These are phyloP conservation scores for Dothistroma septosporum DNA, from an alignment of 2,329 filamentous ascomycete species.

Conservation along the genomic window DNA sequence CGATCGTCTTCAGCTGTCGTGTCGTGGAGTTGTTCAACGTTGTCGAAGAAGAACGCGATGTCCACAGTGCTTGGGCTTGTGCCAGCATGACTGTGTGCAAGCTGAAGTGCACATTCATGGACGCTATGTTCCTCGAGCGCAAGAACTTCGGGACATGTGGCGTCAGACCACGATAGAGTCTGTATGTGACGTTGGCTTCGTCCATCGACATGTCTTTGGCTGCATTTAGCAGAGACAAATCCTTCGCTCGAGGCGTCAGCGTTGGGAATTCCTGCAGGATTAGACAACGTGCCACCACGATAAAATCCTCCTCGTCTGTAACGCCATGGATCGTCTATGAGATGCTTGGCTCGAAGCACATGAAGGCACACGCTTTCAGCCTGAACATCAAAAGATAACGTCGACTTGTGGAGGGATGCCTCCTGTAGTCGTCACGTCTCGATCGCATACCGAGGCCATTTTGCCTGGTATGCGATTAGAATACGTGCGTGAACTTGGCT, in stretches of 20 bases:
- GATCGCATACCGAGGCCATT: background rate
- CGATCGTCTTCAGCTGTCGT: background rate
- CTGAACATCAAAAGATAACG: slow-evolving; percentile 6
- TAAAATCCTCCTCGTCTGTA: background rate
- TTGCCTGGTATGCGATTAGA: slow-evolving; percentile 7
- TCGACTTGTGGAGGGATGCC: background rate
- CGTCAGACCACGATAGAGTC: slow-evolving; percentile 9
- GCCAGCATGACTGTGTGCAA: slow-evolving; percentile 8
- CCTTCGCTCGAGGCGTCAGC: background rate
- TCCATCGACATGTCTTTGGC: background rate
- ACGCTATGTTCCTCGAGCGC: slow-evolving; percentile 4
- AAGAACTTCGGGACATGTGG: background rate
- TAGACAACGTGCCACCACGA: background rate
- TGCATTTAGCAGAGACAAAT: background rate
- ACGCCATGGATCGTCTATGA: background rate
- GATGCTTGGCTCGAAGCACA: slow-evolving; percentile 3
- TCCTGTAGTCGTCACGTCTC: background rate
- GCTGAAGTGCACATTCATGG: slow-evolving; percentile 6
- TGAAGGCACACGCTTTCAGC: slow-evolving; percentile 2
- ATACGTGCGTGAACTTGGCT: background rate
- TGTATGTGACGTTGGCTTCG: background rate
- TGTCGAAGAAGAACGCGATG: slow-evolving; percentile 7
- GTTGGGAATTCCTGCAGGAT: background rate
- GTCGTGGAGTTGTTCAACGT: background rate
- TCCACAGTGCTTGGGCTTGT: slow-evolving; percentile 11